Base-by-base conservation (phyloP, 257 asterid species). In the Asclepias syriaca region DNA sequence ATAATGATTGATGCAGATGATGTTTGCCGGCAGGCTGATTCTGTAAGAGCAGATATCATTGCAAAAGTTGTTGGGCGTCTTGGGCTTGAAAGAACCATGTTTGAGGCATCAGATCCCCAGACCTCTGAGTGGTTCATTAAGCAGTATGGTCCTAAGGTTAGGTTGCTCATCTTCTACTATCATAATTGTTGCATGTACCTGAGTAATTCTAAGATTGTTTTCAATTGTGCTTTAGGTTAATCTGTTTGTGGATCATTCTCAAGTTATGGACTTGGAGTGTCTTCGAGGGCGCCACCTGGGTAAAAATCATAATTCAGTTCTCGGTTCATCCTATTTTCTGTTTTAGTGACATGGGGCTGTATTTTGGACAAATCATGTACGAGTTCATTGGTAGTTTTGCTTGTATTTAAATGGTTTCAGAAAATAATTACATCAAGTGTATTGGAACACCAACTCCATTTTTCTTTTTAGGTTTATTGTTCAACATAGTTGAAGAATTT, bases 51-150 rank as follows among this genome's bases (percentile, higher is more conserved):
- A 55, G 98, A 94, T 74, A 80, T 89, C n/a, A 80, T 94, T 53
- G 97, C 98, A 21, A 94, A 87, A 80, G 76, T 91, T 34, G 49
- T 94, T 5, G 89, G 97, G 5, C 95, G 97, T 48, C 86, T 94
- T 5, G 98, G 99, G 72, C 88, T 94, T 68, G 97, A 91, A 76
- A 94, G 81, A 83, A 88, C 95, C 11, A 94, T 94, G 99, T 94
- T 94, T 77, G 99, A 94, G 82, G 92, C 97, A 65, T 91, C 98
- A 58, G 82, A 85, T 78, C 84, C 93, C 4, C 82, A 79, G 79
- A 84, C 90, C 24, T 84, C 97, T 0, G 97, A 94, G 83, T 94
- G 99, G 99, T 94, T 94, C 81, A 77, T 94, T 51, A 88, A 83
- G 74, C 93, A 90, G 72, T 94, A 94, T 75, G 98, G 99, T 56